Conservation (phyloP, 2,329 filamentous ascomycete genomes). For the Apiospora malaysiana region DNA sequence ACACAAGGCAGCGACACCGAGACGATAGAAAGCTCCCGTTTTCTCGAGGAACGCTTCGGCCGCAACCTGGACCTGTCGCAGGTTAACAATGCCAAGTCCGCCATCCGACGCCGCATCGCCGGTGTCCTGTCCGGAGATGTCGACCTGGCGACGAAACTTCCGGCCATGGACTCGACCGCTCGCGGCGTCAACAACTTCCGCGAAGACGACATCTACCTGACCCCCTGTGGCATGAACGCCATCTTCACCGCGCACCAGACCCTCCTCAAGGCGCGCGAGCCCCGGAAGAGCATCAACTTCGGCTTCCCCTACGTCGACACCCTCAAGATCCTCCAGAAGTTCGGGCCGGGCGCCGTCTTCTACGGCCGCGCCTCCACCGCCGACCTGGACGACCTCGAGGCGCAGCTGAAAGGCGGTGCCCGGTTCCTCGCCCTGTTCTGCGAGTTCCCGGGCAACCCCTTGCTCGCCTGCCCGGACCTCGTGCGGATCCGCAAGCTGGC, state of each 20-base stretch:
- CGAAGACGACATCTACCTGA: slow-evolving; percentile 88
- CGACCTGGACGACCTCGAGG: slow-evolving; percentile 85
- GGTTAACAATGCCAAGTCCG: slow-evolving; percentile 81
- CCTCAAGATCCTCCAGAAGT: slow-evolving; percentile 92
- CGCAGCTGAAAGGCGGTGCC: slow-evolving; percentile 72
- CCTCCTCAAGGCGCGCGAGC: slow-evolving; percentile 68
- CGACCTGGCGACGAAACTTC: slow-evolving; percentile 62
- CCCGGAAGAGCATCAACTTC: slow-evolving; percentile 81
- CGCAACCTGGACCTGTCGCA: slow-evolving; percentile 84
- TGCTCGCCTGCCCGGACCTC: slow-evolving; percentile 85
- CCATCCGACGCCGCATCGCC: slow-evolving; percentile 85
- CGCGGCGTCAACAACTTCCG: slow-evolving; percentile 69
- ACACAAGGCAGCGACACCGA: slow-evolving; percentile 40
- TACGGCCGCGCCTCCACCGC: slow-evolving; percentile 80
- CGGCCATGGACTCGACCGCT: slow-evolving; percentile 54
- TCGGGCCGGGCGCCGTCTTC: slow-evolving; percentile 86
- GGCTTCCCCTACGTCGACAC: slow-evolving; percentile 99
- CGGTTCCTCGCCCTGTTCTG: slow-evolving; percentile 85
- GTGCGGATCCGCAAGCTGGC: slow-evolving; percentile 80
- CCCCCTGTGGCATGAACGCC: slow-evolving; percentile 90
- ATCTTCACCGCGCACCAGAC: slow-evolving; percentile 88
- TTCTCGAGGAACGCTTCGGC: slow-evolving; percentile 93
- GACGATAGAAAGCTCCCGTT: slow-evolving; percentile 72
- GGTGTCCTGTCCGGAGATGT: slow-evolving; percentile 79
- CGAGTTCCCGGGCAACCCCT: slow-evolving; percentile 93